These are phyloP conservation scores for Aspergillus sp. DNA, from an alignment of 2,329 filamentous ascomycete species.

Conservation along the genomic window DNA sequence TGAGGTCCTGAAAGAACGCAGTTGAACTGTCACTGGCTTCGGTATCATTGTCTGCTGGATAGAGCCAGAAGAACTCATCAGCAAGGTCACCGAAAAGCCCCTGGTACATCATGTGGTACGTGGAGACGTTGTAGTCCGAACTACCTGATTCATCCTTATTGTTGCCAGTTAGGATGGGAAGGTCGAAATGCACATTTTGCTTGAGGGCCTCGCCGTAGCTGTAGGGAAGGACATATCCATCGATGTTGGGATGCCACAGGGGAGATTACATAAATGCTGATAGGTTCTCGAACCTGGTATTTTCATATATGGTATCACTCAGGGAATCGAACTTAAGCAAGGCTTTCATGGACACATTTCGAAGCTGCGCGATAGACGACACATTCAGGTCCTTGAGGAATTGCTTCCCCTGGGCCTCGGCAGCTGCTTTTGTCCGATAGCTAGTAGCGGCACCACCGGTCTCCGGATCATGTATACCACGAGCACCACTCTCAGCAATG, in stretches of 20 bases:
- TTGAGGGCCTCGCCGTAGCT: slow-evolving; percentile 14
- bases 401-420: slow-evolving; percentile 14
- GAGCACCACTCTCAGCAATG: slow-evolving; percentile 27
- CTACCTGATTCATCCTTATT: slow-evolving; percentile 20
- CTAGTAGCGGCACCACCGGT: slow-evolving; percentile 19
- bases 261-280: slow-evolving; percentile 12
- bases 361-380: slow-evolving; percentile 33
- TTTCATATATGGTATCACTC: slow-evolving; percentile 15
- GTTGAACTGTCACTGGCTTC: slow-evolving; percentile 15
- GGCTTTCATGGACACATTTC: slow-evolving; percentile 27
- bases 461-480: slow-evolving; percentile 20
- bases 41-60: slow-evolving; percentile 15
- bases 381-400: slow-evolving; percentile 36
- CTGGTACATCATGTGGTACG: slow-evolving; percentile 11
- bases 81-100: slow-evolving; percentile 14
- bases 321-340: slow-evolving; percentile 23
- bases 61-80: slow-evolving; percentile 14
- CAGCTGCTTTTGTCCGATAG: slow-evolving; percentile 16
- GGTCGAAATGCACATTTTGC: slow-evolving; percentile 12
- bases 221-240: slow-evolving; percentile 21
- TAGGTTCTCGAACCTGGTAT: slow-evolving; percentile 17
- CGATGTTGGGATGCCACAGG: slow-evolving; percentile 20
- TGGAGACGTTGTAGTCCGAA: slow-evolving; percentile 5
- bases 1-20: slow-evolving; percentile 17
- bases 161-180: slow-evolving; percentile 24